Conservation (phyloP, 495 filamentous ascomycete species). For the Pseudevernia furfuracea region DNA sequence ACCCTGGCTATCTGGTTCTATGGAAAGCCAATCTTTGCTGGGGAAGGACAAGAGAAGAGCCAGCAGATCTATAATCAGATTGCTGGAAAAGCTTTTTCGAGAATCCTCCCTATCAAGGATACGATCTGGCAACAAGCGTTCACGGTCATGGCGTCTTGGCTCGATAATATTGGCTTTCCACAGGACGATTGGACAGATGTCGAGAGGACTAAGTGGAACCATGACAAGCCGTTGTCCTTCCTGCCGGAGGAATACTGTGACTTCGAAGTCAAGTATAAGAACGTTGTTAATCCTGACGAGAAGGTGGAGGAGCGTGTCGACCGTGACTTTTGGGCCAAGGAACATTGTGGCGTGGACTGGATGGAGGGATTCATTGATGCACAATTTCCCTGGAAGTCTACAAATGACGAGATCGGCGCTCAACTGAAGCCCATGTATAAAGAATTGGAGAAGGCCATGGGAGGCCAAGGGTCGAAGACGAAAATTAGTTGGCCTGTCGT, state of each 20-base stretch:
- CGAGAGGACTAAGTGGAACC: slow-evolving; percentile 28
- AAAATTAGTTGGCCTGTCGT: slow-evolving; percentile 20
- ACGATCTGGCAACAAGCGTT: slow-evolving; percentile 10
- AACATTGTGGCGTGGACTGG: slow-evolving; percentile 16
- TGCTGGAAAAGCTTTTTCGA: slow-evolving; percentile 21
- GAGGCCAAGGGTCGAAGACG: slow-evolving; percentile 8
- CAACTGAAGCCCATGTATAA: slow-evolving; percentile 17
- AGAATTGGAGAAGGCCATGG: slow-evolving; percentile 20
- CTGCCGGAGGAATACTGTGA: slow-evolving; percentile 18
- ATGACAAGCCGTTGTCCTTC: slow-evolving; percentile 22
- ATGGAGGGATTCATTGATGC: slow-evolving; percentile 13
- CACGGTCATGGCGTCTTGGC: slow-evolving; percentile 26
- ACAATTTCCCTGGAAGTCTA: slow-evolving; percentile 19
- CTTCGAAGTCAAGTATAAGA: slow-evolving; percentile 10
- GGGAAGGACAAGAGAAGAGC: slow-evolving; percentile 12
- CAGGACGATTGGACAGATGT: slow-evolving; percentile 25
- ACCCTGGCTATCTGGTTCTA: slow-evolving; percentile 33
- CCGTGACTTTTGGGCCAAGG: slow-evolving; percentile 13
- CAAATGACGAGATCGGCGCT: slow-evolving; percentile 12
- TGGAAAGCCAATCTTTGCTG: slow-evolving; percentile 28
- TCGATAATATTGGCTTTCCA: slow-evolving; percentile 26
- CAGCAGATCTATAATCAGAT: slow-evolving; percentile 24
- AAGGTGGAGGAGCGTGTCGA: slow-evolving; percentile 13
- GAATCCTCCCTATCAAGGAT: slow-evolving; percentile 11
- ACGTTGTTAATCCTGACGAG: slow-evolving; percentile 9